These are phyloP conservation scores for Thuidium tamariscinum DNA, from an alignment of 225 moss, liverwort and hornwort genomes.

Conservation along the genomic window DNA sequence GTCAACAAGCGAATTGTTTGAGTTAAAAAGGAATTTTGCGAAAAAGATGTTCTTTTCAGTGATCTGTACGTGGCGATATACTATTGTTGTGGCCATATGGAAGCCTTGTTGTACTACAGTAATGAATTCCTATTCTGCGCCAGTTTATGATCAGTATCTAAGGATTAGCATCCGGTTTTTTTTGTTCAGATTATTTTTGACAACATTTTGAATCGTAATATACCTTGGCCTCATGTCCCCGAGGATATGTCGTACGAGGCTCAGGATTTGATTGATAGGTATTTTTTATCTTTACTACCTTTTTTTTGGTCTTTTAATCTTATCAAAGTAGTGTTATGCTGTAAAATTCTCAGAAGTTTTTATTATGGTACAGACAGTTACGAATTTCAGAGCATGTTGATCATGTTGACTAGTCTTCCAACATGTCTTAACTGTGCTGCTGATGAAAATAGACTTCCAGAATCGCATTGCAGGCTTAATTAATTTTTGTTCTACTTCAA, in stretches of 20 bases:
- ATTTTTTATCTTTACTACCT: background rate
- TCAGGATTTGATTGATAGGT: conserved; percentile 88
- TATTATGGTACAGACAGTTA: background rate
- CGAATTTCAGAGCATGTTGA: background rate
- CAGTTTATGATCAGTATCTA: background rate
- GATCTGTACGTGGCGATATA: background rate
- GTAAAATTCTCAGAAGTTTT: background rate
- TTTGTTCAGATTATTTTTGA: conserved; percentile 83
- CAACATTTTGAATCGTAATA: conserved; percentile 92
- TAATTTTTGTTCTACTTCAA: background rate
- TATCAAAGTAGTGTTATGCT: background rate
- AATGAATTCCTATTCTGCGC: background rate
- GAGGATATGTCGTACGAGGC: conserved; percentile 82
- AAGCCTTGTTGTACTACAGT: background rate
- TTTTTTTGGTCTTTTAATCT: background rate
- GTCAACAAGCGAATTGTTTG: background rate
- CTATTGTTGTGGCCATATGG: background rate
- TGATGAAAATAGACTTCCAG: background rate
- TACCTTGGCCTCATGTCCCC: conserved; percentile 84
- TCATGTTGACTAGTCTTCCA: background rate
- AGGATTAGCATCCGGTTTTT: background rate
- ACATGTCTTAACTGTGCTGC: background rate
- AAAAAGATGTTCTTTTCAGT: background rate
- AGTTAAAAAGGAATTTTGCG: background rate
- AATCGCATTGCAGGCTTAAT: background rate